Conservation (phyloP, 2,329 filamentous ascomycete genomes). For the Paecilomyces variotii region DNA sequence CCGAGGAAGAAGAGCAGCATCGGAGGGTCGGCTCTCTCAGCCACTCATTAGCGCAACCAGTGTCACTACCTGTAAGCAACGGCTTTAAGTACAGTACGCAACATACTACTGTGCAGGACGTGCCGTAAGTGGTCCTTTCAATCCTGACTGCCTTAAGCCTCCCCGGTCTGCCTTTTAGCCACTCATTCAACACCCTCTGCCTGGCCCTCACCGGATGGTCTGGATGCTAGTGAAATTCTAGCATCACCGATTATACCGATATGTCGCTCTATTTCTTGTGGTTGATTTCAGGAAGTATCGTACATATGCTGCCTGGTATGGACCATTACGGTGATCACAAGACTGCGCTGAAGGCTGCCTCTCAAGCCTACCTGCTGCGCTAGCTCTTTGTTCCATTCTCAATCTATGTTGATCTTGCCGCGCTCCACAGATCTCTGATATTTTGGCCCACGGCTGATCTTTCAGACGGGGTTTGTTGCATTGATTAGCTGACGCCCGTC, state of each 20-base stretch:
- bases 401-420: neutral
- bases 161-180: constrained; percentile 20
- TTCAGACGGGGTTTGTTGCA: constrained; percentile 9
- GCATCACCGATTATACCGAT: constrained; percentile 13
- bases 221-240: constrained; percentile 18
- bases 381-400: constrained; percentile 2
- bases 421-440: constrained; percentile 3
- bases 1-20: constrained; percentile 40
- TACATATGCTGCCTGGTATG: neutral
- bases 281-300: constrained; percentile 3
- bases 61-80: constrained; percentile 39
- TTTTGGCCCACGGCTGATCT: constrained; percentile 8
- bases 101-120: constrained; percentile 44
- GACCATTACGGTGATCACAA: constrained; percentile 3
- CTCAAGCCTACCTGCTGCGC: constrained; percentile 1
- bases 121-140: constrained; percentile 47
- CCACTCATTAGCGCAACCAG: constrained; percentile 38
- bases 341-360: constrained; percentile 2
- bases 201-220: constrained; percentile 21
- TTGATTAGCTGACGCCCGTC: constrained; percentile 12
- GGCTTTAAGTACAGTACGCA: constrained; percentile 45
- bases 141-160: constrained; percentile 25
- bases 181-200: constrained; percentile 23
- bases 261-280: constrained; percentile 6
- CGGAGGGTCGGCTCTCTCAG: constrained; percentile 44